Base-by-base conservation (phyloP, 257 asterid species). In the Solanum phureja region DNA sequence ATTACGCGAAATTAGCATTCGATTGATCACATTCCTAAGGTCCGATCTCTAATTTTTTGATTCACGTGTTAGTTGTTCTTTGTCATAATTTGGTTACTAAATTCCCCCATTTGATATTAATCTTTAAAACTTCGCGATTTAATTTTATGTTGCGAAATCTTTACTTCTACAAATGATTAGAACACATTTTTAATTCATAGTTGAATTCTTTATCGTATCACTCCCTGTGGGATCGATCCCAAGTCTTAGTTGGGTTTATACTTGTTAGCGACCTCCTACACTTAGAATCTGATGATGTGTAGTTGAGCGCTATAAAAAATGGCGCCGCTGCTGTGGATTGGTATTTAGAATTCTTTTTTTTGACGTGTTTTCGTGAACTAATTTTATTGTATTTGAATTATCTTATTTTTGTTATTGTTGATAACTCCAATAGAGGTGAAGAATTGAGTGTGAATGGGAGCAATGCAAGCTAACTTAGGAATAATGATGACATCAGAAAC, bases 261-360 rank as follows among this genome's bases (percentile, higher is more conserved):
- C 64, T 56, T 56, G 11, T 56, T 56, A 56, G n/a, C 0, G 10
- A 18, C n/a, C 10, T 3, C 64, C 10, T 18, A 18, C 64, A 18
- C 4, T 56, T 56, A 2, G 11, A 56, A 56, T 56, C 4, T 3
- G n/a, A 56, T 56, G 64, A 56, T 0, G n/a, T 56, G n/a, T 56
- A 18, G 64, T 56, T 56, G 64, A 56, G 64, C 10, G 4, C 8
- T 56, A 3, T 56, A 0, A 18, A 56, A 56, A 56, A 18, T 56
- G n/a, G 10, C 1, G 2, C 2, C 0, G n/a, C 1, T 6, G 0
- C 2, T 19, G n/a, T 19, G 64, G 10, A 56, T 10, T 56, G n/a
- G n/a, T 56, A 0, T 56, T 56, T 56, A 56, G 2, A 56, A 56
- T 56, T 56, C n/a, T 18, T 56, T 56, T 18, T 56, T 56, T 7